Conservation (phyloP, 345 rosid genomes). For the Euphorbia tirucalli region DNA sequence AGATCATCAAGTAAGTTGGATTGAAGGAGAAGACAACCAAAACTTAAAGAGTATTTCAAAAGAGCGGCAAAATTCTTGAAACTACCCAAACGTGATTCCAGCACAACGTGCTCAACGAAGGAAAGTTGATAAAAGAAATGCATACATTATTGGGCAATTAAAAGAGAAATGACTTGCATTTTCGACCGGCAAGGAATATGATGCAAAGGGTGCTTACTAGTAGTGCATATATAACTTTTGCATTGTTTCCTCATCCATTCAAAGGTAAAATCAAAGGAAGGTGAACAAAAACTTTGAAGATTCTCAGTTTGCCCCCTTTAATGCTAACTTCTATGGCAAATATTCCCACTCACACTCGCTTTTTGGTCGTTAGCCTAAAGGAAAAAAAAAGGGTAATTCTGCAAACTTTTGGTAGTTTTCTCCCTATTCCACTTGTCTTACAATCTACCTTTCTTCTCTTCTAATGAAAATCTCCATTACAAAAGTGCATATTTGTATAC, state of each 20-base stretch:
- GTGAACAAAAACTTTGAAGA: constrained; percentile 20
- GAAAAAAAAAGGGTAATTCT: constrained; percentile 11
- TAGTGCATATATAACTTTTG: constrained; percentile 6
- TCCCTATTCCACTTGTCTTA: background rate
- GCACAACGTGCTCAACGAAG: background rate
- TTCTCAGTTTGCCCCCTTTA: constrained; percentile 24
- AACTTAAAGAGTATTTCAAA: background rate
- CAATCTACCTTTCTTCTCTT: constrained; percentile 8
- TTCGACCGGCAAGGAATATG: constrained; percentile 16
- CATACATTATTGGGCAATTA: background rate
- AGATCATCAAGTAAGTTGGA: background rate
- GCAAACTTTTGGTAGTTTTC: constrained; percentile 24
- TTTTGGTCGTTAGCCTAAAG: constrained; percentile 28
- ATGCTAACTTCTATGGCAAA: constrained; percentile 31
- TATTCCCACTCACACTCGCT: constrained; percentile 27
- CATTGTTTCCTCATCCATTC: constrained; percentile 4
- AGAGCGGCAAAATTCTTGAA: background rate
- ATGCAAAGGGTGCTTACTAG: constrained; percentile 15
- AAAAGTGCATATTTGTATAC: background rate
- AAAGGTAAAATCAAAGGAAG: constrained; percentile 13
- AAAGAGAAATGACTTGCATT: background rate
- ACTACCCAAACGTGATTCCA: background rate
- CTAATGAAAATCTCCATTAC: background rate
- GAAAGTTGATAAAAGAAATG: background rate
- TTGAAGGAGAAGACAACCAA: background rate